Evolutionary conservation across 805 yeast species (phyloP), one percentile per base, ranked within the genome.

Genomic region (Pichia manshurica): DNA sequence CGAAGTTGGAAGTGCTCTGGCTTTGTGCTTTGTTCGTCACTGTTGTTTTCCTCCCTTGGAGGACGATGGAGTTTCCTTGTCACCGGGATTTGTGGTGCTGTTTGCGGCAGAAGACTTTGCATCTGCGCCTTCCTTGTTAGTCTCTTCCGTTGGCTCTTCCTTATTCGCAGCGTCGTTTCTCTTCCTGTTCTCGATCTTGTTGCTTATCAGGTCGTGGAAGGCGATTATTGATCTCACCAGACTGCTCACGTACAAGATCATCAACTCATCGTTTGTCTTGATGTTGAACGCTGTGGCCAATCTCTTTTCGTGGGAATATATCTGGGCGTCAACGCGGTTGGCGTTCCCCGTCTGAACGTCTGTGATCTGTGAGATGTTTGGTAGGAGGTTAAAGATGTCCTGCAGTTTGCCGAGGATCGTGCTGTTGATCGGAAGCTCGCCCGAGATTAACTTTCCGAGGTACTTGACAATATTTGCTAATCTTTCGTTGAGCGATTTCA

Each of bases 201-300:
- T 95, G 60, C 93, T 98, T 62, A 93, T 93, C 66, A 93, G 77
- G 65, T 93, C 95, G 67, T 93, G 96, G 77, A 93, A 91, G 10
- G 98, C 95, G 61, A 93, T 85, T 59, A 95, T 90, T 5, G 98
- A 86, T 62, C 98, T 79, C 21, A 93, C 96, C 59, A 93, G 72
- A 44, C 91, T 83, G 59, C 93, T 79, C 55, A 93, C 81, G 64
- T 95, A 95, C 22, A 93, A 80, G 61, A 88, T 77, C 99, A 95
- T 91, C 57, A 95, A 73, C 66, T 93, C 96, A 63, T 93, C 99
- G 62, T 93, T 95, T 3, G 99, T 88, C 69, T 91, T 93, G 39
- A 86, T 77, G 1, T 95, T 89, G 63, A 91, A 84, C 2, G 98
- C 95, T 45, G 82, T 75, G 19, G 84, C 74, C 53, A 93, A 51